Evolutionary conservation across 2,329 filamentous ascomycete genomes (phyloP), one percentile per base, ranked within the genome.

Genomic region (Elsinoe perseae): DNA sequence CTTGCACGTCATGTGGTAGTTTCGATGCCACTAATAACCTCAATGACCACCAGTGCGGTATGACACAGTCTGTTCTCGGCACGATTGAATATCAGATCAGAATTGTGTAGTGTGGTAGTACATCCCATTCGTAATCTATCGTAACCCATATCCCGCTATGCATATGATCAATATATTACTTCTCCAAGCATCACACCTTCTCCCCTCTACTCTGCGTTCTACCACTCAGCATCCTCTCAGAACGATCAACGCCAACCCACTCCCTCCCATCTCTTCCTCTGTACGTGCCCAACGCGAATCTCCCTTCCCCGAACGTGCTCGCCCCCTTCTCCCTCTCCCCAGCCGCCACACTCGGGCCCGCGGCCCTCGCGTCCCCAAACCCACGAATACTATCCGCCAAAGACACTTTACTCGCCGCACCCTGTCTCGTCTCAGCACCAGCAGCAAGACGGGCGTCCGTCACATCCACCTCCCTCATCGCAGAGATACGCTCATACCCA

Each of bases 171-270:
- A 50, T 50, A 50, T 50, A 10, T 27, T 18, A 30, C 46, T n/a
- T 50, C 43, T n/a, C 6, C 14, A 20, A 8, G 7, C 18, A 34
- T 52, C 48, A 38, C 18, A 52, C 44, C 43, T 34, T 34, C 43
- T 38, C 42, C 30, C 16, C 27, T 27, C 27, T 52, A 25, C 23
- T 40, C 25, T 34, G 30, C 16, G n/a, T 14, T 34, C 5, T 38
- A 53, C 50, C 59, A 44, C 27, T 52, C 66, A 20, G 71, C 68
- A 28, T 70, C 40, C 75, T 69, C 52, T 72, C 67, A 36, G 82
- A 70, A 14, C 80, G 75, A 65, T 84, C 81, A 60, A 85, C 76
- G 0, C 81, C 81, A 9, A 82, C 68, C 65, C 80, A 80, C 61
- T 83, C 80, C 56, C 74, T 75, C 1, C 80, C 81, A 64, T 84